phyloP scores from a whole-genome alignment of 495 filamentous ascomycete species.

The Trichoderma parareesei region DNA sequence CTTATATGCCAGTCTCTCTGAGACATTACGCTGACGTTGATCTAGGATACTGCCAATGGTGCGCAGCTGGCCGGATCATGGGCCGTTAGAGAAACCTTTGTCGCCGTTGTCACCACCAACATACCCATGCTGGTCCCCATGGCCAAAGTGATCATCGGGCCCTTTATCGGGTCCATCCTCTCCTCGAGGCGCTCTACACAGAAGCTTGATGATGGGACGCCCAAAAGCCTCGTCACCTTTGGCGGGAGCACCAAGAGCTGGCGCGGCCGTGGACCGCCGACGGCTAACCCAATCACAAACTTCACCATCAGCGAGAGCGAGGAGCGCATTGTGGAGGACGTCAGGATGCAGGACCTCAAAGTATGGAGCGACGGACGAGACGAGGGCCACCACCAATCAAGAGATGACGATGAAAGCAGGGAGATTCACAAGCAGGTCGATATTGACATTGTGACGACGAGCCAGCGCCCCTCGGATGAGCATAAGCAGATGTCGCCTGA shows the following conservation, averaged over 20 bases:
- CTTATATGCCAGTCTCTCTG: neutral
- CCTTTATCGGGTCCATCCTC: constrained; percentile 24
- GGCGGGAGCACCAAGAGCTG: constrained; percentile 25
- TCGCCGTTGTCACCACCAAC: constrained; percentile 45
- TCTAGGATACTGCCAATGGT: constrained; percentile 35
- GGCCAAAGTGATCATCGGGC: constrained; percentile 26
- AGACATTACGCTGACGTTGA: neutral
- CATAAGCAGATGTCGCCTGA: neutral
- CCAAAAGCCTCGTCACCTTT: constrained; percentile 17
- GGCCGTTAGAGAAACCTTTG: constrained; percentile 44
- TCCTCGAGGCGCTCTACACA: constrained; percentile 23
- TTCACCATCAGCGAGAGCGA: constrained; percentile 44
- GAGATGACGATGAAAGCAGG: neutral
- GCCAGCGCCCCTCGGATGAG: neutral
- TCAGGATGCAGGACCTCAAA: constrained; percentile 31
- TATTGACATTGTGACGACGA: constrained; percentile 12
- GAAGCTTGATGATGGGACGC: constrained; percentile 19
- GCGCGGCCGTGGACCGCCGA: constrained; percentile 33
- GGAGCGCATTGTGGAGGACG: constrained; percentile 36
- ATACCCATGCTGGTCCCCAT: constrained; percentile 46
- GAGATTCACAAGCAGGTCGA: constrained; percentile 21
- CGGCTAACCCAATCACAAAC: constrained; percentile 38
- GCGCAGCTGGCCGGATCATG: constrained; percentile 37
- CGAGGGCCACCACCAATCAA: neutral
- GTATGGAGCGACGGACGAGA: neutral